Evolutionary conservation across 164 flowering plant species (phyloP).

Genomic region (Vitis labrusca): DNA sequence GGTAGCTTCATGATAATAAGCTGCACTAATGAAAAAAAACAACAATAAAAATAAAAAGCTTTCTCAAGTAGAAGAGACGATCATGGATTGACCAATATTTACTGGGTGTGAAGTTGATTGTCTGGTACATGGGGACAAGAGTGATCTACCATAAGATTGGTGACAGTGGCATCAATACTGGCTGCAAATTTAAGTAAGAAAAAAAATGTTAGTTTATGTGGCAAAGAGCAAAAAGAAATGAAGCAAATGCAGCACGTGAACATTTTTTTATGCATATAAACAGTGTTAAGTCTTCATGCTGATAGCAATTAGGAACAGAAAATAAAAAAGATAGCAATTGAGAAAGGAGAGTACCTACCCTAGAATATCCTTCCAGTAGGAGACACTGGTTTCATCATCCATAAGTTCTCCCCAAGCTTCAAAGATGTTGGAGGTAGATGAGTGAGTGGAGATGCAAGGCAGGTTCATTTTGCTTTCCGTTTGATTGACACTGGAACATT

Average conservation of each 20-base stretch:
- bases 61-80: too few relatives aligned
- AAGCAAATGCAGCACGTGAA: not conserved
- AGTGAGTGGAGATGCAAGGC: conserved; percentile 18
- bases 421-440: conserved; percentile 31
- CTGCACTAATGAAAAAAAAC: too few relatives aligned
- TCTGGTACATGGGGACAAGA: not conserved
- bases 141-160: conserved; percentile 7
- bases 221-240: not conserved
- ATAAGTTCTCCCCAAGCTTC: conserved; percentile 49
- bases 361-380: conserved; percentile 42
- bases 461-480: conserved; percentile 21
- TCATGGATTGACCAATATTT: too few relatives aligned
- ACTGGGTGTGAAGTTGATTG: not conserved
- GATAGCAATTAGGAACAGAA: too few relatives aligned
- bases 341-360: conserved; percentile 24
- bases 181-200: conserved; percentile 10
- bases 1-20: too few relatives aligned
- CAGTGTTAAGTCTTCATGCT: too few relatives aligned
- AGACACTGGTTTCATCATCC: conserved; percentile 36
- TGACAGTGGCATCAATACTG: conserved; percentile 2
- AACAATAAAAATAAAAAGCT: too few relatives aligned
- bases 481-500: conserved; percentile 15
- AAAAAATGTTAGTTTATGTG: not conserved
- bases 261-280: too few relatives aligned
- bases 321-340: not conserved